Evolutionary conservation across 2,329 filamentous ascomycete genomes (phyloP).

Genomic region (Fusarium ramigenum): DNA sequence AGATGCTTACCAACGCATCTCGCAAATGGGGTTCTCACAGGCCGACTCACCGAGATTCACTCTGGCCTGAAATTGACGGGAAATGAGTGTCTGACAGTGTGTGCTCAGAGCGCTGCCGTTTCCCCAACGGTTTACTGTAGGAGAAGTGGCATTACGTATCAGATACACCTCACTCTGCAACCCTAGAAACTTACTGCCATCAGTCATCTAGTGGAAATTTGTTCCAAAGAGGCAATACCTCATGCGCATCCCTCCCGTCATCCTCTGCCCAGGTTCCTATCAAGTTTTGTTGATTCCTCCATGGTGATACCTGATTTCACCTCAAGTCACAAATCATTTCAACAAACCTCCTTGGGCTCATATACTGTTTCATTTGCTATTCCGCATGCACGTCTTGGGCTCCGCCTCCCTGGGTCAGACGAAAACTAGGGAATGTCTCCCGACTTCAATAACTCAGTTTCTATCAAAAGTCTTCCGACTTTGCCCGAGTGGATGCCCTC

Average conservation of each 20-base stretch:
- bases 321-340: constrained; percentile 1
- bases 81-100: constrained; percentile 24
- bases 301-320: constrained; percentile 7
- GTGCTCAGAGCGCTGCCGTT: constrained; percentile 7
- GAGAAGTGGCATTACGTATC: constrained; percentile 25
- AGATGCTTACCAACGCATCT: neutral
- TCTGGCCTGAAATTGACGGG: neutral
- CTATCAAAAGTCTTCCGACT: constrained; percentile 35
- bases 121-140: constrained; percentile 24
- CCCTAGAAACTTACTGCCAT: constrained; percentile 13
- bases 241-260: constrained; percentile 11
- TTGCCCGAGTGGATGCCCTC: constrained; percentile 37
- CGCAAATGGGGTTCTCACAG: constrained; percentile 13
- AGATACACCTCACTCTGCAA: constrained; percentile 7
- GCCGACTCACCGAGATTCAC: constrained; percentile 23
- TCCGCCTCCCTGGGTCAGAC: constrained; percentile 35
- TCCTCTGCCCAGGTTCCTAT: neutral
- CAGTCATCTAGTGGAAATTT: constrained; percentile 14
- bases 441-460: constrained; percentile 37
- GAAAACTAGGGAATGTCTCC: constrained; percentile 37
- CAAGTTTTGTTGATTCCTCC: constrained; percentile 4
- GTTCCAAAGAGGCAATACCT: constrained; percentile 16
- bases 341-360: constrained; percentile 4
- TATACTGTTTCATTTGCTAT: constrained; percentile 20
- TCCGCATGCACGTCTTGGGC: neutral